Evolutionary conservation across 306 rosid genomes (phyloP).

Genomic region (Quercus aquifolioides): DNA sequence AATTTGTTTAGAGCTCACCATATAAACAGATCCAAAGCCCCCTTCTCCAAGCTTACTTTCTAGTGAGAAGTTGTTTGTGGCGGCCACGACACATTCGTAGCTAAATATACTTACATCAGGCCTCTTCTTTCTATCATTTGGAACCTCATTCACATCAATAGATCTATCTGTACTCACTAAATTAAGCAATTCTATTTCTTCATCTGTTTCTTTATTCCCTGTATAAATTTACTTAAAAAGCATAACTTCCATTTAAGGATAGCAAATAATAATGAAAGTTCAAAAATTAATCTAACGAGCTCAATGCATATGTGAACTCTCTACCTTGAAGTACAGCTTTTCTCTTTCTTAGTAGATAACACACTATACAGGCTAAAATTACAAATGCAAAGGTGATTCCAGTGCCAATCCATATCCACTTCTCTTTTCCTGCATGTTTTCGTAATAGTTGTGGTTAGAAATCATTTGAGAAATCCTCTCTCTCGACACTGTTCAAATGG

Average conservation of each 20-base stretch:
- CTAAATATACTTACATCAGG: conserved; percentile 7
- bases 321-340: conserved; percentile 12
- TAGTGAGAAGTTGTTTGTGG: conserved; percentile 19
- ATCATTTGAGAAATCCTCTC: too few relatives aligned
- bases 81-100: conserved; percentile 19
- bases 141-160: not conserved
- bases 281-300: not conserved
- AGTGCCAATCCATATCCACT: too few relatives aligned
- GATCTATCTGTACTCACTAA: not conserved
- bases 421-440: too few relatives aligned
- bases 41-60: conserved; percentile 30
- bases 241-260: too few relatives aligned
- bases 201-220: not conserved
- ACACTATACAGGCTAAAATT: not conserved
- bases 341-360: conserved; percentile 1
- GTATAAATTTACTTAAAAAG: not conserved
- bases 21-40: conserved; percentile 36
- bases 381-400: too few relatives aligned
- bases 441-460: too few relatives aligned
- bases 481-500: too few relatives aligned
- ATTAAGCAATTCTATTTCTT: not conserved
- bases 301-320: not conserved
- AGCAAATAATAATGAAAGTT: not conserved
- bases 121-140: conserved; percentile 3
- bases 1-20: conserved; percentile 11